These are phyloP conservation scores for Biancaea sappan DNA, from an alignment of 306 rosid genomes.

Conservation along the genomic window DNA sequence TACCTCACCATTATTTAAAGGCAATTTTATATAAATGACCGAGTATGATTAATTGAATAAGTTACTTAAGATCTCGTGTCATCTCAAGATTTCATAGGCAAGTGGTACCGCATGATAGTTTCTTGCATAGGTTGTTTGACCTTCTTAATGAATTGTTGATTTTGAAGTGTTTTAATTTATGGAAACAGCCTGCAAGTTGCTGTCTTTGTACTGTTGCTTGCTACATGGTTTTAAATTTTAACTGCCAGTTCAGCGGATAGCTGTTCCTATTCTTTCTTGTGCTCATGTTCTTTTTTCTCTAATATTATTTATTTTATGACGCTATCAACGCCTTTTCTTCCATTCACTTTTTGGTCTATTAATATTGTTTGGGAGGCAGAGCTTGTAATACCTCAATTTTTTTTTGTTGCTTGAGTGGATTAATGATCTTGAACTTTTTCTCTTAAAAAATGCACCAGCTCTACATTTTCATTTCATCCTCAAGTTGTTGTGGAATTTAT, in stretches of 20 bases:
- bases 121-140: background rate
- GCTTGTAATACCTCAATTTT: background rate
- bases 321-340: background rate
- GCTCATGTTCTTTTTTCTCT: conserved; percentile 6
- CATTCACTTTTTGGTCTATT: conserved; percentile 11
- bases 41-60: background rate
- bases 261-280: conserved; percentile 14
- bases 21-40: background rate
- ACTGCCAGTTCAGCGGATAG: conserved; percentile 4
- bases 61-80: background rate
- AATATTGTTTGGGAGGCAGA: conserved; percentile 16
- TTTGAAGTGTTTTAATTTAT: conserved; percentile 3
- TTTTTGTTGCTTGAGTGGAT: conserved; percentile 7
- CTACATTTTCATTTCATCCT: background rate
- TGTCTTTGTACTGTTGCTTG: background rate
- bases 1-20: background rate
- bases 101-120: background rate
- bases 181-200: background rate
- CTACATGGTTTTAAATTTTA: conserved; percentile 25
- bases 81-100: background rate
- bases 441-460: background rate
- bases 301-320: conserved; percentile 1
- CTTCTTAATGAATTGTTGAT: conserved; percentile 9
- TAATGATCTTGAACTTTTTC: background rate
- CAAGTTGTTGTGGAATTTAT: background rate